These are phyloP conservation scores for Phylloporus sp. DNA, from an alignment of 1,284 basidiomycete genomes.

Conservation along the genomic window DNA sequence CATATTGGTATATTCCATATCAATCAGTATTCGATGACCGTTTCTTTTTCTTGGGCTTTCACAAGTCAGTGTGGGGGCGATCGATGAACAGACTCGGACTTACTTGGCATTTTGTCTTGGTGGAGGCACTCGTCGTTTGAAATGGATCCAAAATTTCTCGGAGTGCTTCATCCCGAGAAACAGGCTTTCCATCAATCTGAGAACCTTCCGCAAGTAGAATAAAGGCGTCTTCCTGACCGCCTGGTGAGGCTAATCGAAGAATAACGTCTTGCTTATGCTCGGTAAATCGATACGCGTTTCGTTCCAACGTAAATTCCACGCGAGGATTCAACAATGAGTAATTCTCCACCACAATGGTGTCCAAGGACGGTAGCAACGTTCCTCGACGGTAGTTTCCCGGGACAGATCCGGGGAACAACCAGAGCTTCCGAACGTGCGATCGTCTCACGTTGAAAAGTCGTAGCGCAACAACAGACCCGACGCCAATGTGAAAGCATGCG, in stretches of 20 bases:
- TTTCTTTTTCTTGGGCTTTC: conserved; percentile 34
- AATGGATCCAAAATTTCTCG: conserved; percentile 30
- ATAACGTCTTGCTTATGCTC: conserved; percentile 30
- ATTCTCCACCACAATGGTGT: conserved; percentile 36
- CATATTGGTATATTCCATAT: conserved; percentile 6
- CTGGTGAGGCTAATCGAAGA: conserved; percentile 26
- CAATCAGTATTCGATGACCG: conserved; percentile 4
- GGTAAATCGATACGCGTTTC: conserved; percentile 34
- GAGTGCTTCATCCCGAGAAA: conserved; percentile 28
- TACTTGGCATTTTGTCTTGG: conserved; percentile 27
- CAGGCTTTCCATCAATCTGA: conserved; percentile 34
- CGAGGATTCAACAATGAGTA: conserved; percentile 32
- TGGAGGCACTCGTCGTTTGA: conserved; percentile 2
- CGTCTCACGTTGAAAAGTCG: conserved; percentile 37
- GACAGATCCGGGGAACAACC: conserved; percentile 39
- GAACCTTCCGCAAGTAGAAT: conserved; percentile 33
- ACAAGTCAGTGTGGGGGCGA: conserved; percentile 14
- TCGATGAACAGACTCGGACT: conserved; percentile 12
- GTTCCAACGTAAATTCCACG: conserved; percentile 35
- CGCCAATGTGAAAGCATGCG: conserved; percentile 38
- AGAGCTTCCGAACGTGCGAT: conserved; percentile 39
- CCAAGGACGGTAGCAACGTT: conserved; percentile 33
- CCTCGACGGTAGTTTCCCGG: conserved; percentile 30
- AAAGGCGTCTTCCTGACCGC: conserved; percentile 31
- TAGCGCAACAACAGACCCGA: conserved; percentile 40